Evolutionary conservation across 768 basidiomycete species (phyloP), one percentile per base, ranked within the genome.

Genomic region (Asterophora parasitica): DNA sequence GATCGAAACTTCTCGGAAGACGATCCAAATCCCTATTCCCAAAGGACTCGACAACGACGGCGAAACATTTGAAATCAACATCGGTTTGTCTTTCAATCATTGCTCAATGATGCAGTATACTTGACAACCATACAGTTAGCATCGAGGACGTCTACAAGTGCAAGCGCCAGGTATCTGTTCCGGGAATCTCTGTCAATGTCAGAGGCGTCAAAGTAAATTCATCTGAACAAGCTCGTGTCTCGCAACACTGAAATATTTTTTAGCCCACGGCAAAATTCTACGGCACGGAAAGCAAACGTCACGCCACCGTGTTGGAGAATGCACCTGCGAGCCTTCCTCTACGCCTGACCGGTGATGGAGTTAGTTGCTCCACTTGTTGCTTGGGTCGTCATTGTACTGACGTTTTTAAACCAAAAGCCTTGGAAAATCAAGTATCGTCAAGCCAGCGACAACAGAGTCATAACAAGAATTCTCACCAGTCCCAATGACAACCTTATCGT

Each of bases 231-330:
- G 7, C 40, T 48, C 0, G 34, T 6, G 1, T 12, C 2, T 16
- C 17, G n/a, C 10, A 12, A 12, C 37, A 13, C 30, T 12, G n/a
- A 17, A 42, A 19, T 42, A 40, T 44, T 11, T 33, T 15, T 37
- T 30, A 94, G 88, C 92, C 95, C 7, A 92, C 90, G 0, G 92
- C 75, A 16, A 82, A 82, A 63, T 95, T 96, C 65, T 92, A 92
- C 58, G 83, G 85, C 28, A 78, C 76, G 54, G 71, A 73, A 9
- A 71, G 73, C 43, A 73, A 76, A 50, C 78, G 81, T 6, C 72
- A 71, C 36, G 66, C 84, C 7, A 78, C 80, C 4, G 77, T 93
- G 12, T 73, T 92, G 6, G 87, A 94, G 58, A 79, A 83, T 35
- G 85, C 91, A 49, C 67, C 69, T 32, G 84, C 83, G 0, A 75